These are phyloP conservation scores for Sclerotinia glacialis DNA, from an alignment of 2,329 filamentous ascomycete genomes.

Conservation along the genomic window DNA sequence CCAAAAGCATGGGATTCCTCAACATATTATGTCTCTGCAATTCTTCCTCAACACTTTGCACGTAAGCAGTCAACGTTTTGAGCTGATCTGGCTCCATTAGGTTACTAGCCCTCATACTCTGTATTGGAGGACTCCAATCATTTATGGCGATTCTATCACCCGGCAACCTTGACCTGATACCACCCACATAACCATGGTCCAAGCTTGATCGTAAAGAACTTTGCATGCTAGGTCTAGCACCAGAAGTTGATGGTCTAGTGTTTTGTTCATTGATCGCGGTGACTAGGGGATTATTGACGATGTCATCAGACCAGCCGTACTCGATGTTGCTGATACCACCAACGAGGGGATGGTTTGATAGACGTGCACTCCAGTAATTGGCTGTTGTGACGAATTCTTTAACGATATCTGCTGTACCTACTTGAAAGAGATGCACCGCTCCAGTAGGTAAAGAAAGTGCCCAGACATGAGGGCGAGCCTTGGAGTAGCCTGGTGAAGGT, in stretches of 20 bases:
- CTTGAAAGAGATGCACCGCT: conserved; percentile 96
- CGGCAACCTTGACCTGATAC: conserved; percentile 59
- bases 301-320: conserved; percentile 89
- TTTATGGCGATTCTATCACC: conserved; percentile 81
- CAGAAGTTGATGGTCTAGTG: conserved; percentile 35
- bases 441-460: conserved; percentile 87
- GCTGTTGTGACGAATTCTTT: conserved; percentile 91
- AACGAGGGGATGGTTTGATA: conserved; percentile 89
- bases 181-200: conserved; percentile 43
- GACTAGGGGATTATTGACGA: conserved; percentile 57
- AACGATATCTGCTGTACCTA: conserved; percentile 90
- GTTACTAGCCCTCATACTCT: conserved; percentile 83
- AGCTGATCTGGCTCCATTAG: conserved; percentile 79
- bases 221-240: conserved; percentile 46
- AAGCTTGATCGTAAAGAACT: conserved; percentile 60
- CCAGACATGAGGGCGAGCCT: conserved; percentile 87
- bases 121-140: conserved; percentile 85
- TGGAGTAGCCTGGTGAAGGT: conserved; percentile 89
- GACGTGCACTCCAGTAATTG: conserved; percentile 95
- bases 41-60: conserved; percentile 81
- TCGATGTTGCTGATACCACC: conserved; percentile 96
- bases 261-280: conserved; percentile 51
- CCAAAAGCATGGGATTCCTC: conserved; percentile 80
- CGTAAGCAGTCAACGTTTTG: conserved; percentile 70
- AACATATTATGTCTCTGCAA: conserved; percentile 84